These are phyloP conservation scores for Davidsoniella virescens DNA, from an alignment of 2,329 filamentous ascomycete genomes.

Conservation along the genomic window DNA sequence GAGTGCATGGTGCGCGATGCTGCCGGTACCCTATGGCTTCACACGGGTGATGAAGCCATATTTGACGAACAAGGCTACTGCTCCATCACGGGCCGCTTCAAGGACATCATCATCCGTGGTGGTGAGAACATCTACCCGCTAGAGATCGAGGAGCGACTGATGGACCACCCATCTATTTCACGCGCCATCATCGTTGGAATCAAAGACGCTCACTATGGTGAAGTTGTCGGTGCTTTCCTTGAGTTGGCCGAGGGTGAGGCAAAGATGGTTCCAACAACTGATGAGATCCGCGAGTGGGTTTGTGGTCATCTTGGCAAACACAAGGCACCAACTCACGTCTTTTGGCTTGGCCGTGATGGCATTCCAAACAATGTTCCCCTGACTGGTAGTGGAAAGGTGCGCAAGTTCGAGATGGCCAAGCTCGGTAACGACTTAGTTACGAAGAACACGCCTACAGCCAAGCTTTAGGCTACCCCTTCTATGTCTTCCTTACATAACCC, in stretches of 20 bases:
- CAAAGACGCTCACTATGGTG: slow-evolving; percentile 54
- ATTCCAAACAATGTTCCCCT: slow-evolving; percentile 41
- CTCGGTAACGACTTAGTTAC: slow-evolving; percentile 37
- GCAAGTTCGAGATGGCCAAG: slow-evolving; percentile 48
- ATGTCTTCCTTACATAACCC: no score
- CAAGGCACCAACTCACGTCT: slow-evolving; percentile 57
- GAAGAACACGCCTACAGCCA: slow-evolving; percentile 29
- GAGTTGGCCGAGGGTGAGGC: slow-evolving; percentile 20
- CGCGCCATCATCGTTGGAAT: slow-evolving; percentile 56
- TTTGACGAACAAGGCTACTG: slow-evolving; percentile 55
- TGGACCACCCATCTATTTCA: slow-evolving; percentile 43
- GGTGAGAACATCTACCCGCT: slow-evolving; percentile 61
- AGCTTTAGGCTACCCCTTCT: slow-evolving; percentile 1
- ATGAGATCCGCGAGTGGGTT: slow-evolving; percentile 47
- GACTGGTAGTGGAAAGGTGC: slow-evolving; percentile 57
- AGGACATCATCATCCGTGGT: slow-evolving; percentile 64
- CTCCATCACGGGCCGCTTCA: slow-evolving; percentile 58
- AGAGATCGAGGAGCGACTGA: slow-evolving; percentile 59
- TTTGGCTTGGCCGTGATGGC: slow-evolving; percentile 52
- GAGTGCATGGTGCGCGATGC: slow-evolving; percentile 39
- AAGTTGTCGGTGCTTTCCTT: slow-evolving; percentile 54
- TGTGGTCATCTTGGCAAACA: slow-evolving; percentile 44
- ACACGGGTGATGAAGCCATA: slow-evolving; percentile 54
- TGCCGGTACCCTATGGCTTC: slow-evolving; percentile 41
- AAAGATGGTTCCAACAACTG: slow-evolving; percentile 26